Base-by-base conservation (phyloP, 2,329 filamentous ascomycete genomes). In the Metarhizium humberi region DNA sequence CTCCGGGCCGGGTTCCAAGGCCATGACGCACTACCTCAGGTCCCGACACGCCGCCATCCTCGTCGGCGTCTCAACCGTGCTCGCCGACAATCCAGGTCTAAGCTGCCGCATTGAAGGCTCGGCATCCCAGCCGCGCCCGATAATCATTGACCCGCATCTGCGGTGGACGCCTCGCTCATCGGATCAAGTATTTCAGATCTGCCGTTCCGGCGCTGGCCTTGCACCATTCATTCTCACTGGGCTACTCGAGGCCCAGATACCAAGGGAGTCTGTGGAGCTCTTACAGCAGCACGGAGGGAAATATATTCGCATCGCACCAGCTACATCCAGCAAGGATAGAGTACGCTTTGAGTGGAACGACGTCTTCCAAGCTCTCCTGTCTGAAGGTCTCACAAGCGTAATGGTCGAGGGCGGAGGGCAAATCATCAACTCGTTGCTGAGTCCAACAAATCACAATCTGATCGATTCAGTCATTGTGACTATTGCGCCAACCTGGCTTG, bases 11-110 rank as follows among this genome's bases (percentile, higher is more conserved):
- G 78, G 85, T 59, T 90, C 90, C 42, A 96, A 96, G 71, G 81
- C 88, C 53, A 95, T 97, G 90, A 96, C 92, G 0, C 92, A 97
- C 71, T 90, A 88, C 67, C 80, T 97, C 32, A 88, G 92, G 63
- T 85, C 86, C 13, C 81, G 79, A 16, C 91, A 97, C 71, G 84
- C 88, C 59, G 90, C 89, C 43, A 95, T 96, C 61, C 78, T 95
- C 29, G 77, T 97, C 36, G 92, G 92, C 25, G 89, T 87, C 4
- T 87, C 87, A 3, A 97, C 92, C 1, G 88, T 90, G 7, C 75
- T 90, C 30, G 87, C 89, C 20, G 92, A 97, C 68, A 82, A 96
- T 66, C 92, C 92, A 2, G 85, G 84, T 2, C 75, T 97, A 53
- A 96, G 95, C 68, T 94, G 88, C 66, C 84, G 92, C 18, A 78